Evolutionary conservation across 352 stramenopile genomes (phyloP).

Genomic region (Globisporangium mamillatum): DNA sequence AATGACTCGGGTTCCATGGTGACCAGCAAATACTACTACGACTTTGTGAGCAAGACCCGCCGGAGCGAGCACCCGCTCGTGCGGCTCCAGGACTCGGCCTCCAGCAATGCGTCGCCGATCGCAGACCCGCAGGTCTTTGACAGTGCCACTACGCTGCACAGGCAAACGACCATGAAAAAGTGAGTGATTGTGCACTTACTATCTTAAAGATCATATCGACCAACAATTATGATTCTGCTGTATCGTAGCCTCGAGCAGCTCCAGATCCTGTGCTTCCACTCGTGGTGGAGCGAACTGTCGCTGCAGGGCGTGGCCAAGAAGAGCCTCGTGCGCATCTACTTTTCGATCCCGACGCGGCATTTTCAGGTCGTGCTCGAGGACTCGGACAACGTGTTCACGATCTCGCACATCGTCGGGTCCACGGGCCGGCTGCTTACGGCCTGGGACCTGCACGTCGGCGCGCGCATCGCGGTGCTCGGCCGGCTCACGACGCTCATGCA

Average conservation of each 20-base stretch:
- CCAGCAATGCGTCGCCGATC: conserved; percentile 13
- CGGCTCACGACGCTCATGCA: conserved; percentile 71
- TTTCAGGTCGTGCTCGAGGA: conserved; percentile 68
- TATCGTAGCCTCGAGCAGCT: conserved; percentile 41
- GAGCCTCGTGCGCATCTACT: conserved; percentile 45
- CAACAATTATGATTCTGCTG: too few relatives aligned
- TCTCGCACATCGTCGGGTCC: conserved; percentile 61
- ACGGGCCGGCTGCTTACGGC: conserved; percentile 42
- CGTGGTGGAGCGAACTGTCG: conserved; percentile 61
- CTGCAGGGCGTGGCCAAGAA: conserved; percentile 34
- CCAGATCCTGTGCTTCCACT: conserved; percentile 69
- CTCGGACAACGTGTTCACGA: conserved; percentile 69
- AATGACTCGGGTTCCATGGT: neutral
- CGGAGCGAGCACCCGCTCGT: conserved; percentile 40
- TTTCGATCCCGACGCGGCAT: conserved; percentile 61
- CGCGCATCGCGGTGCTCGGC: conserved; percentile 54
- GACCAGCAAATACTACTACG: conserved; percentile 48
- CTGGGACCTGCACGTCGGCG: conserved; percentile 72
- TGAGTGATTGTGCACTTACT: conserved; percentile 13
- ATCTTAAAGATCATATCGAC: neutral
- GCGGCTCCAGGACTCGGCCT: conserved; percentile 20
- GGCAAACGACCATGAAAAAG: conserved; percentile 56
- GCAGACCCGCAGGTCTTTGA: conserved; percentile 49
- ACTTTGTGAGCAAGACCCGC: conserved; percentile 41
- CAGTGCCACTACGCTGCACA: conserved; percentile 42